Percentiles rank a stretch among this genome's conserved stretches.
phyloP scores from a whole-genome alignment of 1,284 basidiomycete genomes.

The Pterulicium gracile region DNA sequence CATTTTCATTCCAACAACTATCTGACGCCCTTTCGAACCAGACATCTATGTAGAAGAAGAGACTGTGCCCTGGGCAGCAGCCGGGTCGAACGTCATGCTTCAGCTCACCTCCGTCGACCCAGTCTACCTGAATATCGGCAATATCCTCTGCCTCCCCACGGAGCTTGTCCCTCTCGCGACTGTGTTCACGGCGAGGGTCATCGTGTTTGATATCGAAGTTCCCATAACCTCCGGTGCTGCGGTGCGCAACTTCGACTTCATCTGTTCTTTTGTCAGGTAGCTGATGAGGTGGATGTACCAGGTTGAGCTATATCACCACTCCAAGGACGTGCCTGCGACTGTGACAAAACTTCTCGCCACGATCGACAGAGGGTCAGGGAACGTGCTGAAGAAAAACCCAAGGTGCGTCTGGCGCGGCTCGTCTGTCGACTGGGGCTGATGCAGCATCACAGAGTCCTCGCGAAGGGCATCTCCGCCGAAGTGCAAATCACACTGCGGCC shows the following conservation, averaged over 20 bases:
- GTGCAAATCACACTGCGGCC: conserved; percentile 73
- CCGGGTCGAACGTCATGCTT: conserved; percentile 83
- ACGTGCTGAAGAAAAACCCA: conserved; percentile 70
- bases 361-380: conserved; percentile 72
- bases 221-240: conserved; percentile 86
- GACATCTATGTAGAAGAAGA: conserved; percentile 84
- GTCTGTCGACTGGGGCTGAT: not conserved
- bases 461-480: conserved; percentile 76
- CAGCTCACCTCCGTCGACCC: conserved; percentile 82
- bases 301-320: conserved; percentile 94
- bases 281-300: conserved; percentile 18
- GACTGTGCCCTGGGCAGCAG: conserved; percentile 77
- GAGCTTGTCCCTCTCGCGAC: conserved; percentile 68
- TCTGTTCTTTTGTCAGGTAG: not conserved
- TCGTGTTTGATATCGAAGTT: conserved; percentile 87
- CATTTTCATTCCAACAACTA: conserved; percentile 3
- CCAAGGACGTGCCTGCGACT: conserved; percentile 83
- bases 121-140: conserved; percentile 80
- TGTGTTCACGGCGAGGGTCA: conserved; percentile 77
- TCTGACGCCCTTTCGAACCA: conserved; percentile 20
- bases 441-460: conserved; percentile 52
- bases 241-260: conserved; percentile 29
- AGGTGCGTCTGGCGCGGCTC: conserved; percentile 35
- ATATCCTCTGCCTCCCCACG: conserved; percentile 73
- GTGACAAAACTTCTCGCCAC: conserved; percentile 72